These are phyloP conservation scores for Adenanthera pavonina DNA, from an alignment of 306 rosid genomes.

Conservation along the genomic window DNA sequence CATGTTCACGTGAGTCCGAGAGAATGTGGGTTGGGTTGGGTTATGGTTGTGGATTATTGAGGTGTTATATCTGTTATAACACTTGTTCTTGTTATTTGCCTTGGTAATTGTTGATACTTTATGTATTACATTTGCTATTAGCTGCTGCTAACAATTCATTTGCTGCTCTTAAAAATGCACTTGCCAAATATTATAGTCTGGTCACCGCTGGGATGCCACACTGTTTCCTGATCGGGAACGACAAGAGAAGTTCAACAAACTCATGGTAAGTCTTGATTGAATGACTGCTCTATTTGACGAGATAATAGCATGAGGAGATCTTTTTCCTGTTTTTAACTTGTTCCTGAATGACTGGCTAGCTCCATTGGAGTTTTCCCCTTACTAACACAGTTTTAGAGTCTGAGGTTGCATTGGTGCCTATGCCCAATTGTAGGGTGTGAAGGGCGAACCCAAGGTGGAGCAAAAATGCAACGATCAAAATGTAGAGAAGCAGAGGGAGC, in stretches of 20 bases:
- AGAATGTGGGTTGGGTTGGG: not conserved
- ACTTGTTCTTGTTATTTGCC: slow-evolving; percentile 19
- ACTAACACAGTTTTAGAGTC: slow-evolving; percentile 99
- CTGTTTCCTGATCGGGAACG: slow-evolving; percentile 81
- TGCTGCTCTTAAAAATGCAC: slow-evolving; percentile 34
- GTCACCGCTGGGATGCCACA: slow-evolving; percentile 83
- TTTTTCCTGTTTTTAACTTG: slow-evolving; percentile 15
- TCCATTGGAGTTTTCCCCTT: slow-evolving; percentile 56
- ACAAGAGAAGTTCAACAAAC: slow-evolving; percentile 97
- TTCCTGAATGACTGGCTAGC: slow-evolving; percentile 55
- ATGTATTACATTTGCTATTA: slow-evolving; percentile 26
- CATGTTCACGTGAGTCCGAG: not conserved
- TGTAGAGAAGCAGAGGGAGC: slow-evolving; percentile 88
- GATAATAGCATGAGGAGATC: slow-evolving; percentile 29
- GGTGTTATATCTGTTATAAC: not conserved
- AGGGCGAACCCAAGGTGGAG: slow-evolving; percentile 75
- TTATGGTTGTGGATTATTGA: not conserved
- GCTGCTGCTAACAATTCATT: slow-evolving; percentile 38
- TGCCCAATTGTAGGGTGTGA: slow-evolving; percentile 99
- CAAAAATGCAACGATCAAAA: slow-evolving; percentile 53
- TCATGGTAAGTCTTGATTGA: slow-evolving; percentile 77
- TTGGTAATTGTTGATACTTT: not conserved
- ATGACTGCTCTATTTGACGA: not conserved
- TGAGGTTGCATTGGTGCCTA: slow-evolving; percentile 98
- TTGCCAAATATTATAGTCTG: slow-evolving; percentile 61